These are phyloP conservation scores for Barnettozyma salicaria DNA, from an alignment of 805 yeast genomes.

Conservation along the genomic window DNA sequence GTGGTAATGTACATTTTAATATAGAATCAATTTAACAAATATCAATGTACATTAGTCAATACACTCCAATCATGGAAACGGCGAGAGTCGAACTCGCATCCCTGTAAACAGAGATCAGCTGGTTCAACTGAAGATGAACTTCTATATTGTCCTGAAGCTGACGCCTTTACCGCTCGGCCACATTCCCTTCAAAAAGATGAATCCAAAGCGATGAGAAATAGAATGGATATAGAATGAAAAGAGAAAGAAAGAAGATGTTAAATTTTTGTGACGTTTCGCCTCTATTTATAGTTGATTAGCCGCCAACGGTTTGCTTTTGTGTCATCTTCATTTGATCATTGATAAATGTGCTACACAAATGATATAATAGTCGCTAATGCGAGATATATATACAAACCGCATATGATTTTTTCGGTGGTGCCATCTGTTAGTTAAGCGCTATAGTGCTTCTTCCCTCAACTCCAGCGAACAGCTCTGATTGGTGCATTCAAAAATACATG, in stretches of 20 bases:
- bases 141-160: slow-evolving; percentile 18
- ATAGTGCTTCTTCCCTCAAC: neutral
- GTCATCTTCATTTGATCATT: too few species aligned
- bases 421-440: neutral
- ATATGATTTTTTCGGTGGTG: neutral
- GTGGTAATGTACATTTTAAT: neutral
- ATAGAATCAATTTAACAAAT: neutral
- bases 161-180: slow-evolving; percentile 26
- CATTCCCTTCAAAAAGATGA: slow-evolving; percentile 15
- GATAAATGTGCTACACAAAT: too few species aligned
- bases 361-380: neutral
- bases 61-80: slow-evolving; percentile 14
- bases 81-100: slow-evolving; percentile 26
- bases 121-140: neutral
- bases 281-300: slow-evolving; percentile 4
- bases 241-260: neutral
- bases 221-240: neutral
- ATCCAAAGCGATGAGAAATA: neutral
- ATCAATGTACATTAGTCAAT: neutral
- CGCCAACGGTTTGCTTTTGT: neutral
- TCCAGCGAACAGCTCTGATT: slow-evolving; percentile 1
- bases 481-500: too few species aligned
- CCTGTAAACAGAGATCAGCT: slow-evolving; percentile 23
- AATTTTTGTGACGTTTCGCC: too few species aligned
- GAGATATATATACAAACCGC: neutral